These are phyloP conservation scores for Omphalea diandra DNA, from an alignment of 441 rosid genomes.

Conservation along the genomic window DNA sequence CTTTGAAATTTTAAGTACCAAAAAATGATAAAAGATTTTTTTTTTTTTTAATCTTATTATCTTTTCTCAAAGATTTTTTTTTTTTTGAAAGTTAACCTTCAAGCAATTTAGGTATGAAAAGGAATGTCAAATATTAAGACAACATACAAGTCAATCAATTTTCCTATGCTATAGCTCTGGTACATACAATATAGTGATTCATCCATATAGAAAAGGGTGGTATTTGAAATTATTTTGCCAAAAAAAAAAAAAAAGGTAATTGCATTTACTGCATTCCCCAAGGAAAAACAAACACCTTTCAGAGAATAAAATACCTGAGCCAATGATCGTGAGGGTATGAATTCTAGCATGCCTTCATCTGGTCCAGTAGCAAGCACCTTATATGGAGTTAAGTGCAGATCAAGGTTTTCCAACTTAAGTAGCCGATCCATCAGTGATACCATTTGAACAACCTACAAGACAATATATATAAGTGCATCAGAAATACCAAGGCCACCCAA, in stretches of 20 bases:
- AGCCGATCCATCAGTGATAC: constrained; percentile 98
- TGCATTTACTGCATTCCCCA: constrained; percentile 5
- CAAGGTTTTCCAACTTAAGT: constrained; percentile 95
- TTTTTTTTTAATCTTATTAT: too few relatives aligned
- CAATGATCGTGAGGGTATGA: constrained; percentile 89
- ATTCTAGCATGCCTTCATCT: constrained; percentile 99
- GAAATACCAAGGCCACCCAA: constrained; percentile 7
- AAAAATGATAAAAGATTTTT: too few relatives aligned
- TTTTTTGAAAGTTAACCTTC: background rate
- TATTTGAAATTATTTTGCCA: too few relatives aligned
- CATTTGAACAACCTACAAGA: constrained; percentile 89
- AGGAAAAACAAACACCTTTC: constrained; percentile 17
- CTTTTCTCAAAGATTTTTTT: too few relatives aligned
- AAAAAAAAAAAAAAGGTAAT: background rate
- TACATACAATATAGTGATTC: constrained; percentile 1
- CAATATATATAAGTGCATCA: constrained; percentile 24
- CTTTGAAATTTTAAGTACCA: too few relatives aligned
- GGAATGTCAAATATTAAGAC: background rate
- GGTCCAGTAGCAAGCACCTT: constrained; percentile 97
- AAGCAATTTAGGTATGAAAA: background rate
- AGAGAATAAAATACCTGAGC: constrained; percentile 66
- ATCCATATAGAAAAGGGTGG: too few relatives aligned
- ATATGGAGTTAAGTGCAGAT: constrained; percentile 89
- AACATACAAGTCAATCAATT: constrained; percentile 1
- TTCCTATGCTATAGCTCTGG: constrained; percentile 4